Evolutionary conservation across 2,329 filamentous ascomycete species (phyloP).

Genomic region (Nemania sp.): DNA sequence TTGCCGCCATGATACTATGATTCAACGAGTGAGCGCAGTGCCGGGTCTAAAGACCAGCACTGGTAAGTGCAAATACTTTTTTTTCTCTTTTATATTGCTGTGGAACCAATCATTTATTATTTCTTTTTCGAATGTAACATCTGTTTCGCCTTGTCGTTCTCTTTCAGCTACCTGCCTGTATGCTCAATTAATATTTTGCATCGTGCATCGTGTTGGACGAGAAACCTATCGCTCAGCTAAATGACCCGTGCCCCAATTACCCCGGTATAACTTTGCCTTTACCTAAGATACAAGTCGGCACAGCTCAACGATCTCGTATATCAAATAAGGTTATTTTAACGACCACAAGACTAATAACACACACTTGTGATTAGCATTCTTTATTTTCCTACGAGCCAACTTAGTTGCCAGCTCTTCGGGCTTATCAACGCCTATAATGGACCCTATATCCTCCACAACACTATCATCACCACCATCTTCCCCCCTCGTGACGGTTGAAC

Average conservation of each 20-base stretch:
- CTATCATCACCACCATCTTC: conserved; percentile 54
- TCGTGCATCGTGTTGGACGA: not conserved
- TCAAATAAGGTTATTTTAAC: conserved; percentile 1
- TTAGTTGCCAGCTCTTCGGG: conserved; percentile 74
- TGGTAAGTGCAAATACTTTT: conserved; percentile 59
- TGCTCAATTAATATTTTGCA: conserved; percentile 11
- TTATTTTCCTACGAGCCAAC: conserved; percentile 84
- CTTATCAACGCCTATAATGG: conserved; percentile 73
- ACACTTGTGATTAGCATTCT: conserved; percentile 73
- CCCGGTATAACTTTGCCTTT: not conserved
- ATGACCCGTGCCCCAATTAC: not conserved
- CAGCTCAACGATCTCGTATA: not conserved
- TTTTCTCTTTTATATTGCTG: not conserved
- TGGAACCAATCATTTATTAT: not conserved
- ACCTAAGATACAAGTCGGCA: not conserved
- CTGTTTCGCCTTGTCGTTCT: not conserved
- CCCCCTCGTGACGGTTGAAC: conserved; percentile 54
- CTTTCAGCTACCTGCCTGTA: not conserved
- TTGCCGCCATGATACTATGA: conserved; percentile 58
- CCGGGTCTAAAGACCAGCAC: conserved; percentile 70
- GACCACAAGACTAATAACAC: conserved; percentile 41
- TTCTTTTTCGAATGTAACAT: not conserved
- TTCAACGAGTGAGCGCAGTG: conserved; percentile 66
- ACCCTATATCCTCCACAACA: conserved; percentile 61
- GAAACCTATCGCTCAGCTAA: not conserved